Evolutionary conservation across 805 yeast species (phyloP).

Genomic region (Starmerella sp.): DNA sequence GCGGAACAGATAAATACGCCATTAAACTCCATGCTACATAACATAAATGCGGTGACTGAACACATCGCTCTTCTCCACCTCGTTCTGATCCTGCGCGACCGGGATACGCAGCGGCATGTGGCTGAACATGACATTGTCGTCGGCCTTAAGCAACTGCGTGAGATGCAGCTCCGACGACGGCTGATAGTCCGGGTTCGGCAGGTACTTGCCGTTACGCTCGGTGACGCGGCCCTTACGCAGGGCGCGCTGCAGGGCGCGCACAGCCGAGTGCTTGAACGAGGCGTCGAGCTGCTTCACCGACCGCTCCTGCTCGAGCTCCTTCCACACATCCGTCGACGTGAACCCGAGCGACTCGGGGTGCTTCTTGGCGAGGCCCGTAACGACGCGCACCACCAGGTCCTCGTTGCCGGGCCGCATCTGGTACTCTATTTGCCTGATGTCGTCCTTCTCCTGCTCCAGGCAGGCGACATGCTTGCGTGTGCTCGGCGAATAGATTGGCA

Average conservation of each 20-base stretch:
- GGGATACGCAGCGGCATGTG: slow-evolving; percentile 30
- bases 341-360: slow-evolving; percentile 23
- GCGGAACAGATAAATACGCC: background rate
- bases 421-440: slow-evolving; percentile 16
- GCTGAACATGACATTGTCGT: slow-evolving; percentile 30
- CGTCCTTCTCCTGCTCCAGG: slow-evolving; percentile 27
- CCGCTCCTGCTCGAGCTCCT: slow-evolving; percentile 21
- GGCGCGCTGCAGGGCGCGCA: slow-evolving; percentile 31
- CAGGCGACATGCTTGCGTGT: slow-evolving; percentile 28
- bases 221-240: slow-evolving; percentile 29
- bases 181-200: slow-evolving; percentile 27
- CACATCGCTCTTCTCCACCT: slow-evolving; percentile 29
- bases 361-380: slow-evolving; percentile 22
- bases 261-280: slow-evolving; percentile 29
- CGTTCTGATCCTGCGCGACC: slow-evolving; percentile 17
- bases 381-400: slow-evolving; percentile 28
- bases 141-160: slow-evolving; percentile 28
- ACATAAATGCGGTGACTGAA: slow-evolving; percentile 30
- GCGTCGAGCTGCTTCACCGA: slow-evolving; percentile 25
- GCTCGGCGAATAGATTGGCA: slow-evolving; percentile 33
- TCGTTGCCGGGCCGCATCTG: slow-evolving; percentile 26
- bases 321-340: slow-evolving; percentile 19
- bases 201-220: slow-evolving; percentile 26
- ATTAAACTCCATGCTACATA: background rate
- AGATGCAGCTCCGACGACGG: slow-evolving; percentile 28